These are phyloP conservation scores for Oleoguttula mirabilis DNA, from an alignment of 495 filamentous ascomycete genomes.

Conservation along the genomic window DNA sequence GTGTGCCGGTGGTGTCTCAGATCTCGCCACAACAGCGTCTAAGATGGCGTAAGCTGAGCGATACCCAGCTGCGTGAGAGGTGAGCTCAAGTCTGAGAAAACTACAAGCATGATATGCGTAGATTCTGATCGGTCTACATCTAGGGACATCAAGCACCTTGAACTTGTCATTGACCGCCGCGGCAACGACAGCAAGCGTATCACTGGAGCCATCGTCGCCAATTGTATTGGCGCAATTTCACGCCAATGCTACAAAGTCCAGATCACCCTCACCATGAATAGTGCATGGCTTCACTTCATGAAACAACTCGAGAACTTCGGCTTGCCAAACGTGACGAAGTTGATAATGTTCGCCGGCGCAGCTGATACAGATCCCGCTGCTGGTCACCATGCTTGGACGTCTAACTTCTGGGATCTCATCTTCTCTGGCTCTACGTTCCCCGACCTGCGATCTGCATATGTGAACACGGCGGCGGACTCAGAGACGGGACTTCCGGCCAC, in stretches of 20 bases:
- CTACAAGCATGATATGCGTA: too few relatives aligned
- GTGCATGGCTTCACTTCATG: background rate
- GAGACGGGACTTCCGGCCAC: background rate
- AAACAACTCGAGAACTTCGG: conserved; percentile 5
- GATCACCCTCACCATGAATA: conserved; percentile 1
- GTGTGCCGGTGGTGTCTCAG: background rate
- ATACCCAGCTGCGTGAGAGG: conserved; percentile 9
- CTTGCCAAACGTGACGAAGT: conserved; percentile 2
- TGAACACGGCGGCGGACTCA: background rate
- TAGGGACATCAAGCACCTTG: conserved; percentile 11
- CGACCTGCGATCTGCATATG: background rate
- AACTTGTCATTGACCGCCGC: background rate
- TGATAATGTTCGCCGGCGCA: background rate
- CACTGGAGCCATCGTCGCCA: conserved; percentile 5
- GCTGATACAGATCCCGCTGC: background rate
- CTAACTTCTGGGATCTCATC: background rate
- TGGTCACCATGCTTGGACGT: background rate
- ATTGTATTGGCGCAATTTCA: conserved; percentile 5
- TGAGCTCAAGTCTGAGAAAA: too few relatives aligned
- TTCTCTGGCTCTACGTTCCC: background rate
- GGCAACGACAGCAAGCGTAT: background rate
- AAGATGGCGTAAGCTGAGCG: conserved; percentile 8
- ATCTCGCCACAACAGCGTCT: conserved; percentile 5
- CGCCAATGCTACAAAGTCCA: conserved; percentile 3
- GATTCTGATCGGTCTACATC: too few relatives aligned